Evolutionary conservation across 352 stramenopile species (phyloP).

Genomic region (Blastocystis sp.): DNA sequence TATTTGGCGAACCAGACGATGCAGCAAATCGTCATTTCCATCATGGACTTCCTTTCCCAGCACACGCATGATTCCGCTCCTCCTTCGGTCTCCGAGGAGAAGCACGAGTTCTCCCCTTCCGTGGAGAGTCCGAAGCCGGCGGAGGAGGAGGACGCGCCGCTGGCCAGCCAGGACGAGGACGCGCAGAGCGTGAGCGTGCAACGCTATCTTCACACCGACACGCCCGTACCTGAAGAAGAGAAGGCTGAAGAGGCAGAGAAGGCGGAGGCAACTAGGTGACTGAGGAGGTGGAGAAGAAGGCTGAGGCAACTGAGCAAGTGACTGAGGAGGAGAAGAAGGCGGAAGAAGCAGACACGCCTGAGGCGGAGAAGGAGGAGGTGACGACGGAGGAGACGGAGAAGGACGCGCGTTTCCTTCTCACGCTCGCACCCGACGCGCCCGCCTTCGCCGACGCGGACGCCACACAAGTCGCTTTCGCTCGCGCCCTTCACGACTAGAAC

Average conservation of each 20-base stretch:
- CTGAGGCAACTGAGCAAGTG: neutral
- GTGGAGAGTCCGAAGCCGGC: neutral
- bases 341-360: neutral
- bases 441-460: neutral
- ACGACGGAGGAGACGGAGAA: neutral
- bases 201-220: slow-evolving; percentile 55
- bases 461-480: neutral
- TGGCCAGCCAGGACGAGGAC: neutral
- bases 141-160: neutral
- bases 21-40: neutral
- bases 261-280: neutral
- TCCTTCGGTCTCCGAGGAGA: neutral
- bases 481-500: neutral
- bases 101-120: neutral
- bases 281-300: neutral
- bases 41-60: slow-evolving; percentile 5
- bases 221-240: neutral
- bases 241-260: neutral
- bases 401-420: neutral
- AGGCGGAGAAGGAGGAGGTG: neutral
- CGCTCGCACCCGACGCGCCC: neutral
- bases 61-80: neutral
- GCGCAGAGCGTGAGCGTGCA: neutral
- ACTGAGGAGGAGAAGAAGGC: neutral
- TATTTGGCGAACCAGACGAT: slow-evolving; percentile 10